Base-by-base conservation (phyloP, 164 flowering plant genomes). In the Pachysandra terminalis region DNA sequence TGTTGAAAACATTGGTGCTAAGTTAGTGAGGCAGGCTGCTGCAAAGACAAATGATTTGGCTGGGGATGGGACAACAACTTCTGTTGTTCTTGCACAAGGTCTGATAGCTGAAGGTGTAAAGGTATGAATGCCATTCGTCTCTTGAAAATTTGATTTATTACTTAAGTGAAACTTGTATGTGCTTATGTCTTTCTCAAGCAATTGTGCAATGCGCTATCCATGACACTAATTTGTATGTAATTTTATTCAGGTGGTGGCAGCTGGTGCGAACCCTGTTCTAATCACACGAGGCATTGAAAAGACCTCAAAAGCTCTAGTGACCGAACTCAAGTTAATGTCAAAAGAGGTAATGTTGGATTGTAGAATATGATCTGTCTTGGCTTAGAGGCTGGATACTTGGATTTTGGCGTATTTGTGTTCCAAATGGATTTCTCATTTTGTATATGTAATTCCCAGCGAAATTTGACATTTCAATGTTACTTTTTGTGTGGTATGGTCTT, bases 31-130 rank as follows among this genome's bases (percentile, higher is more conserved):
- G 63, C 99, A 96, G 77, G 99, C 99, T 23, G 99, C 99, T 79
- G 85, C 99, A 17, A 96, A 93, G 84, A 96, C 99, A 55, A 96
- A 96, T 79, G 99, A 96, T 71, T 79, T 96, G 78, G 99, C 99
- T 81, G 99, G 99, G 66, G 99, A 96, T 81, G 99, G 99, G 19
- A 96, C 99, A 6, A 96, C 99, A 14, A 93, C 99, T n/a, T 96
- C 99, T 28, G 99, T 96, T 74, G 98, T 96, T 70, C 97, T 96
- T 67, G 99, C 99, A 14, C 99, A 96, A 68, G 99, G 99, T 48
- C 86, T 92, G 23, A 92, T 96, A 65, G 84, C 97, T 3, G 99
- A 92, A 76, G 98, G 98, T 75, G 97, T 96, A 53, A 92, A 96
- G 98, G 96, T 91, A 59, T 56, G 89, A 75, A 16, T 27, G 23